Percentiles rank a stretch among this genome's conserved stretches.
phyloP scores from a whole-genome alignment of 1,284 basidiomycete species.

The Schizophyllum amplum region DNA sequence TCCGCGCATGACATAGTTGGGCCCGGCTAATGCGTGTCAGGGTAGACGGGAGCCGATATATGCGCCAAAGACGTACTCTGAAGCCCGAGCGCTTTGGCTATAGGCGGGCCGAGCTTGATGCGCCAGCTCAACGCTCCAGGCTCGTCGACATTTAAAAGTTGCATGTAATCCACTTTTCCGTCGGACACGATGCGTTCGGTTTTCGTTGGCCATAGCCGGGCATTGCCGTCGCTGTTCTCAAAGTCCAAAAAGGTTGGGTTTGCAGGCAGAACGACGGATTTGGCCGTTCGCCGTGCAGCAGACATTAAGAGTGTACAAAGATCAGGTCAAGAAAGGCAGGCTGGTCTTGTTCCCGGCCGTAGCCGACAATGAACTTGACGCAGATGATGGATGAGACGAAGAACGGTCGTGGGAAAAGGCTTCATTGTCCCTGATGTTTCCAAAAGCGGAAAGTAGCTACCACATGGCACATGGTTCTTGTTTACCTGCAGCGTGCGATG shows the following conservation, averaged over 20 bases:
- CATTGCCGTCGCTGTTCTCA: not conserved
- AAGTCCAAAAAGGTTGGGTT: not conserved
- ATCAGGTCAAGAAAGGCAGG: no score
- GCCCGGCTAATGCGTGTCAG: not conserved
- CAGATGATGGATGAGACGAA: no score
- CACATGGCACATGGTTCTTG: no score
- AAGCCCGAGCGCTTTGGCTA: not conserved
- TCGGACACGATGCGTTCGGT: not conserved
- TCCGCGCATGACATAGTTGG: not conserved
- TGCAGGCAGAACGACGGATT: not conserved
- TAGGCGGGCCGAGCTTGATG: not conserved
- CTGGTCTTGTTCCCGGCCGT: no score
- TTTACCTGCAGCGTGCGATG: no score
- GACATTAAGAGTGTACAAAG: no score
- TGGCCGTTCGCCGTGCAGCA: no score
- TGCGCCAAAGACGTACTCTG: not conserved
- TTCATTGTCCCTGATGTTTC: no score
- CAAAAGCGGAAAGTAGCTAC: no score
- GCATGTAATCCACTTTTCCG: slow-evolving; percentile 9
- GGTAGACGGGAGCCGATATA: not conserved
- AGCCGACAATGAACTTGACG: no score
- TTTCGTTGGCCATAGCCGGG: not conserved
- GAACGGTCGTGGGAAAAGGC: no score
- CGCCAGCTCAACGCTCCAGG: not conserved
- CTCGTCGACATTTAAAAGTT: not conserved